Base-by-base conservation (phyloP, 2,329 filamentous ascomycete species). In the Passalora sequoiae region DNA sequence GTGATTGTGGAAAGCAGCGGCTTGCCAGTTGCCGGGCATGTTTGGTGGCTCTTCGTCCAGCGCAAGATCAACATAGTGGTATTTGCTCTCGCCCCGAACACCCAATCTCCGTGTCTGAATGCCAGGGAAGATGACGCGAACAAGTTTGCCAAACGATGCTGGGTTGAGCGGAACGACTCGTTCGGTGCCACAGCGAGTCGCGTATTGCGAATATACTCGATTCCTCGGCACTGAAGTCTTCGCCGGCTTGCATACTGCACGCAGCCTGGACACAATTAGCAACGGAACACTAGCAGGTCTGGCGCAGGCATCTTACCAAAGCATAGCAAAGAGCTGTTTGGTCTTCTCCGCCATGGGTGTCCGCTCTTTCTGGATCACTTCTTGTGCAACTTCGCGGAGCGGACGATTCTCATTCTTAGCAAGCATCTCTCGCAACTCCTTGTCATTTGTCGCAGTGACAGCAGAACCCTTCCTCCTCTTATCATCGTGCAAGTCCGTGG, bases 81-180 rank as follows among this genome's bases (percentile, higher is more conserved):
- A 98, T 64, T 98, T 98, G 10, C 92, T 98, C 69, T 97, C 91
- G 52, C 92, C 92, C 40, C 92, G 81, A 35, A 97, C 89, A 50
- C 92, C 92, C 9, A 98, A 74, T 52, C 92, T 80, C 46, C 92
- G 78, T 22, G 92, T 98, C 67, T 94, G 91, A 16, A 98, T 83
- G 30, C 89, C 91, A 0, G 92, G 91, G 58, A 97, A 98, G 39
- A 98, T 84, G 28, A 98, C 91, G 22, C 92, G 82, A 24, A 98
- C 92, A 31, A 98, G 78, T 67, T 98, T 98, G 44, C 92, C 92
- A 67, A 98, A 98, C 20, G 91, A 97, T 7, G 92, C 92, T 30
- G 92, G 92, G 61, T 98, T 98, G 44, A 98, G 70, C 7, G 95
- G 89, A 1, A 92, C 94, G 28, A 97, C 94, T 60, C 89, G 81